phyloP scores from a whole-genome alignment of 1,139 yeast species.

The Wickerhamomyces sp. region DNA sequence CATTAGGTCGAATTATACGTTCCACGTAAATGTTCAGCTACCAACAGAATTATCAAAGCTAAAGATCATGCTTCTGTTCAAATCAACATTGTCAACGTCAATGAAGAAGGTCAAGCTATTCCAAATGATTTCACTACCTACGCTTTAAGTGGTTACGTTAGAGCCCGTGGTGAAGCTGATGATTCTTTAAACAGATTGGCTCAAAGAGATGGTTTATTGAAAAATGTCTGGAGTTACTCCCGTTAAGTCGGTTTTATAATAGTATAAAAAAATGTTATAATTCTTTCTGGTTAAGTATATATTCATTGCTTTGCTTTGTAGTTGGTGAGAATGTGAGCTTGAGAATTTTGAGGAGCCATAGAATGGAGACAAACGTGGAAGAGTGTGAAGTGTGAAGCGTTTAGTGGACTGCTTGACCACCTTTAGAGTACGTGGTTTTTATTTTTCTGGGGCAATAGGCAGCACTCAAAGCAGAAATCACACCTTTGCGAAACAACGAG shows the following conservation, averaged over 20 bases:
- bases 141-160: constrained; percentile 95
- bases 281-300: constrained; percentile 1
- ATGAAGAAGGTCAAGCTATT: constrained; percentile 93
- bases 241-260: constrained; percentile 52
- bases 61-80: constrained; percentile 99
- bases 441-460: too few relatives aligned
- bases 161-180: constrained; percentile 92
- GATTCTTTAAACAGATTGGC: constrained; percentile 99
- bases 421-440: too few relatives aligned
- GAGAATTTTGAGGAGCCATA: not conserved
- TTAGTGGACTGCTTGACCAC: too few relatives aligned
- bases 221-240: constrained; percentile 99
- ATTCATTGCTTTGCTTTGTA: not conserved
- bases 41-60: constrained; percentile 99
- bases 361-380: too few relatives aligned
- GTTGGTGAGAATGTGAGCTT: not conserved
- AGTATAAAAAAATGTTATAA: constrained; percentile 1
- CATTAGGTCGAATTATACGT: constrained; percentile 97
- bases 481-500: too few relatives aligned
- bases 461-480: too few relatives aligned
- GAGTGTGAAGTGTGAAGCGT: too few relatives aligned
- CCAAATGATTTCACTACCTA: constrained; percentile 90
- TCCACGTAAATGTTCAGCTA: constrained; percentile 99
- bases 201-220: constrained; percentile 96
- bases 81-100: constrained; percentile 81